Conservation (phyloP, 1,284 basidiomycete species). For the Spongiforma sp. region DNA sequence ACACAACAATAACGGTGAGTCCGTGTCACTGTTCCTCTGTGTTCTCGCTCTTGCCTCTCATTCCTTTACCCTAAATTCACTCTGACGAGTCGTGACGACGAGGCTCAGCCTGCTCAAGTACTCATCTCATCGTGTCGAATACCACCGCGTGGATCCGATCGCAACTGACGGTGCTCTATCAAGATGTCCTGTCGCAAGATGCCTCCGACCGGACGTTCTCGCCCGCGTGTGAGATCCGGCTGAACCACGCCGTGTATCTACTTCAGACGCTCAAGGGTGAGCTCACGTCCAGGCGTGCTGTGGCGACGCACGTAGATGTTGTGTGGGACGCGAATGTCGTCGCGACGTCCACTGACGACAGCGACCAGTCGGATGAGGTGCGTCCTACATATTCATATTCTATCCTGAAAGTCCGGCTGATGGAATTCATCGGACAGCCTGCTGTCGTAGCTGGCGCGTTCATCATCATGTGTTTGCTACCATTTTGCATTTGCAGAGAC, state of each 20-base stretch:
- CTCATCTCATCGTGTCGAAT: too few relatives aligned
- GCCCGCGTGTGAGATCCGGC: slow-evolving; percentile 36
- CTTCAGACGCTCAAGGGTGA: slow-evolving; percentile 39
- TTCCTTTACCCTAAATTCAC: too few relatives aligned
- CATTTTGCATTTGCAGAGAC: slow-evolving; percentile 48
- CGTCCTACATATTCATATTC: too few relatives aligned
- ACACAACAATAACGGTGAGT: too few relatives aligned
- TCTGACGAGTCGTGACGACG: too few relatives aligned
- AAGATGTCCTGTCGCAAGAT: slow-evolving; percentile 22
- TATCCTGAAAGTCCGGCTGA: too few relatives aligned
- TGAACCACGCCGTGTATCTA: slow-evolving; percentile 38
- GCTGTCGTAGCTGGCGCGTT: slow-evolving; percentile 49
- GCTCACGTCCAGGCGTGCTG: slow-evolving; percentile 19
- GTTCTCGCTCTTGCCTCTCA: too few relatives aligned
- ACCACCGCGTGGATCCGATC: slow-evolving; percentile 31
- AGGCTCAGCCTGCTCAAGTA: too few relatives aligned
- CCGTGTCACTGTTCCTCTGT: too few relatives aligned
- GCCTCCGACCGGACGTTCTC: slow-evolving; percentile 41
- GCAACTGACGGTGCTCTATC: slow-evolving; percentile 35
- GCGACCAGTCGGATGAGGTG: not conserved
- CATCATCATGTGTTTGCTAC: slow-evolving; percentile 47
- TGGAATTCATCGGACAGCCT: too few relatives aligned
- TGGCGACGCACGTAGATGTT: slow-evolving; percentile 28
- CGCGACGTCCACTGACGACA: slow-evolving; percentile 1
- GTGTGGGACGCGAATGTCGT: slow-evolving; percentile 42